A percentile compares a stretch with the other conserved stretches of the same genome.
phyloP scores from a whole-genome alignment of 73 alveolate species.

The Stentor roeselii region DNA sequence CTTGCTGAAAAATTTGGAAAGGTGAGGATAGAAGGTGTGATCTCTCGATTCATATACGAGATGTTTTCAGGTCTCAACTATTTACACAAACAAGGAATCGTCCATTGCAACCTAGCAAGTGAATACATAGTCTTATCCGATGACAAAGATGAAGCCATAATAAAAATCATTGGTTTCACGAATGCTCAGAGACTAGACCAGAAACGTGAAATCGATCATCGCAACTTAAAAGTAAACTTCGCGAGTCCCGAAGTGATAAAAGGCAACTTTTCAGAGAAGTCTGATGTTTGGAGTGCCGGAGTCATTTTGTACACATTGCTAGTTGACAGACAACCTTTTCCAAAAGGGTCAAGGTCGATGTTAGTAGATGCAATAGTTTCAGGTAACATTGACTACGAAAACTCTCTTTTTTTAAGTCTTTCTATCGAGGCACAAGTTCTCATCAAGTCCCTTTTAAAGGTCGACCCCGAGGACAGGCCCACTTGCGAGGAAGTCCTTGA shows the following conservation, averaged over 20 bases:
- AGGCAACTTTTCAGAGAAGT: conserved; percentile 45
- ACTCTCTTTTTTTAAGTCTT: background rate
- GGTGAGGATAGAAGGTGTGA: background rate
- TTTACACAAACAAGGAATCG: background rate
- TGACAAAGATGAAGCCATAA: background rate
- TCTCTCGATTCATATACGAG: background rate
- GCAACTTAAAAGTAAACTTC: conserved; percentile 37
- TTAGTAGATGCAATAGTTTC: conserved; percentile 51
- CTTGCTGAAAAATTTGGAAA: background rate
- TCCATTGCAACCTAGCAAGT: background rate
- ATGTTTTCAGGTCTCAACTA: background rate
- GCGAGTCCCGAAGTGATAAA: conserved; percentile 78
- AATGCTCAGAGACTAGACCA: background rate
- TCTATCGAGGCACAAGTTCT: conserved; percentile 16
- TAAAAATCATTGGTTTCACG: background rate
- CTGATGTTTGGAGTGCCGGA: conserved; percentile 71
- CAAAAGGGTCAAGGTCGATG: conserved; percentile 43
- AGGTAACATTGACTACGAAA: conserved; percentile 48
- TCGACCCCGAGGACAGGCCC: conserved; percentile 31
- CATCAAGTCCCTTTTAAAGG: background rate
- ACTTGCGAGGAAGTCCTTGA: conserved; percentile 29
- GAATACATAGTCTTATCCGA: background rate
- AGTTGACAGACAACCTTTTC: conserved; percentile 78
- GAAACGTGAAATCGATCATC: background rate
- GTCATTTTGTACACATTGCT: conserved; percentile 68